These are phyloP conservation scores for Viridothelium virens DNA, from an alignment of 495 filamentous ascomycete species.

Conservation along the genomic window DNA sequence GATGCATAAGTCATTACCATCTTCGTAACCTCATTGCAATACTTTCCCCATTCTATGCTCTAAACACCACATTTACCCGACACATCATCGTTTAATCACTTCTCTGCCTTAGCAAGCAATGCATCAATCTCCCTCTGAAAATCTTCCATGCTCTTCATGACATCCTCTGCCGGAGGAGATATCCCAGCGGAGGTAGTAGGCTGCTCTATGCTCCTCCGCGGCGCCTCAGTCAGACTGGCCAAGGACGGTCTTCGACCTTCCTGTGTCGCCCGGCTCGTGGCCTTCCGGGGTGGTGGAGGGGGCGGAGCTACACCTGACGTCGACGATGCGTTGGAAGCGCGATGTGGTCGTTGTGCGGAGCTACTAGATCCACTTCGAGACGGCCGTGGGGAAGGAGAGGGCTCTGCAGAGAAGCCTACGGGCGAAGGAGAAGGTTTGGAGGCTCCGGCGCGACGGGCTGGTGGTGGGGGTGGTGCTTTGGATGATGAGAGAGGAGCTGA, in stretches of 20 bases:
- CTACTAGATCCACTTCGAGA: not conserved
- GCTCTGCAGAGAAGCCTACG: not conserved
- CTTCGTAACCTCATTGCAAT: not conserved
- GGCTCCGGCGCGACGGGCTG: not conserved
- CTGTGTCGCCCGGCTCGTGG: not conserved
- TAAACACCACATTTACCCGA: not conserved
- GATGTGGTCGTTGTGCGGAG: not conserved
- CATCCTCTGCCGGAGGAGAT: constrained; percentile 1
- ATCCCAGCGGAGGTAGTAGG: not conserved
- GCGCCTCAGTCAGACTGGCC: not conserved
- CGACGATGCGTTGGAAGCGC: constrained; percentile 7
- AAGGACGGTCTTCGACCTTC: not conserved
- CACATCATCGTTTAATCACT: not conserved
- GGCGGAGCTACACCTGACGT: not conserved
- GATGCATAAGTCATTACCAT: not conserved
- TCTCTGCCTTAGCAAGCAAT: not conserved
- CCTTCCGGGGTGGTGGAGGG: not conserved
- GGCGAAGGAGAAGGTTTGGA: not conserved
- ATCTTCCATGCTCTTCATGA: constrained; percentile 6
- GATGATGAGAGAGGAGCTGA: not conserved
- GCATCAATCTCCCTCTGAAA: constrained; percentile 6
- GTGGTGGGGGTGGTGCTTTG: not conserved
- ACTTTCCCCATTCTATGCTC: not conserved
- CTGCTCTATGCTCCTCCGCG: not conserved
- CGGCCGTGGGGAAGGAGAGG: not conserved